Evolutionary conservation across 805 yeast genomes (phyloP).

Genomic region (Saccharomycopsis guyanensis): DNA sequence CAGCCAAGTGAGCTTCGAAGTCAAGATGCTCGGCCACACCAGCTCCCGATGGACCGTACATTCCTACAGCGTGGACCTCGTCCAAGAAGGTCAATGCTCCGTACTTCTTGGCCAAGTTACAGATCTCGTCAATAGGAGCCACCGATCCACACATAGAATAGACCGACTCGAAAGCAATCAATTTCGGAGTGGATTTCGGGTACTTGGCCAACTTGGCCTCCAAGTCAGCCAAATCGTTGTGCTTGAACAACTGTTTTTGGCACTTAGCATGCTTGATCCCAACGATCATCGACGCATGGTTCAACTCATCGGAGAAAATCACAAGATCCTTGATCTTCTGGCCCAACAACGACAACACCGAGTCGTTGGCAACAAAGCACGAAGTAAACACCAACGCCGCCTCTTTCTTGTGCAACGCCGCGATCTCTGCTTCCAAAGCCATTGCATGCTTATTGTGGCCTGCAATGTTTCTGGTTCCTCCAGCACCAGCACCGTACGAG

Average conservation of each 20-base stretch:
- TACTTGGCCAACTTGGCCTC: conserved; percentile 70
- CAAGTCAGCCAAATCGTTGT: conserved; percentile 78
- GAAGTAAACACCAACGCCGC: conserved; percentile 93
- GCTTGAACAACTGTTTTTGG: conserved; percentile 83
- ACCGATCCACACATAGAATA: conserved; percentile 99
- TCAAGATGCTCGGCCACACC: conserved; percentile 98
- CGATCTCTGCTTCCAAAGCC: conserved; percentile 75
- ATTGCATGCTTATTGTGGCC: conserved; percentile 94
- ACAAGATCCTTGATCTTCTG: conserved; percentile 85
- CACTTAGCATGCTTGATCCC: conserved; percentile 91
- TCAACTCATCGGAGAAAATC: conserved; percentile 84
- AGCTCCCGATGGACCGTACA: conserved; percentile 99
- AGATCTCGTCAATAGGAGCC: conserved; percentile 85
- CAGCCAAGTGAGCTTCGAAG: conserved; percentile 69
- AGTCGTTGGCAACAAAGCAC: conserved; percentile 96
- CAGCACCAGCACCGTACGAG: conserved; percentile 96
- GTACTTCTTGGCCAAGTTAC: conserved; percentile 94
- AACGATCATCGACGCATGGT: conserved; percentile 97
- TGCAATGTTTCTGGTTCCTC: conserved; percentile 98
- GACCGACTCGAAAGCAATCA: conserved; percentile 95
- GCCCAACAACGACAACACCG: conserved; percentile 84
- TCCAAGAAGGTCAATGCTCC: conserved; percentile 96
- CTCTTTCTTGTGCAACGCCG: conserved; percentile 87
- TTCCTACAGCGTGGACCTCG: conserved; percentile 98
- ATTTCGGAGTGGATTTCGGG: conserved; percentile 84